These are phyloP conservation scores for Crassisporium funariophilum DNA, from an alignment of 768 basidiomycete species.

Conservation along the genomic window DNA sequence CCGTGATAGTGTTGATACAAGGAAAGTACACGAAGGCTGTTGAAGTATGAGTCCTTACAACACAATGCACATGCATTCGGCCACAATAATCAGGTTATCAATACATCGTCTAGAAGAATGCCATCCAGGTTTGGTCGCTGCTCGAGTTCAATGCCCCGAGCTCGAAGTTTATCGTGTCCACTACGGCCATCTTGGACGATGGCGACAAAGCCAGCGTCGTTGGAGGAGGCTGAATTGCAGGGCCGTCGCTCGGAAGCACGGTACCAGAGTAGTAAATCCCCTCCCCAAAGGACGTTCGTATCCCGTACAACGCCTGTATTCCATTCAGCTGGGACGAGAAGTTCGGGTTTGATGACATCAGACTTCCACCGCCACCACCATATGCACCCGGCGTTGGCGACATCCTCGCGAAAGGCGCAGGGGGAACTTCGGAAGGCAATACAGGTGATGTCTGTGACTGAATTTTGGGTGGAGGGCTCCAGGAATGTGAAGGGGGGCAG, in stretches of 20 bases:
- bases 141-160: slow-evolving; percentile 46
- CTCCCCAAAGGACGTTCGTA: slow-evolving; percentile 11
- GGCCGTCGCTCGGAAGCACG: slow-evolving; percentile 32
- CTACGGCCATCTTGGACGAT: slow-evolving; percentile 42
- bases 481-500: slow-evolving; percentile 47
- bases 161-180: slow-evolving; percentile 51
- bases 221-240: slow-evolving; percentile 26
- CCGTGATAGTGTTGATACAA: too few species aligned
- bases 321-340: slow-evolving; percentile 7
- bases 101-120: slow-evolving; percentile 41
- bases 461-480: slow-evolving; percentile 43
- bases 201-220: slow-evolving; percentile 22
- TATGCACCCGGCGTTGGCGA: too few species aligned
- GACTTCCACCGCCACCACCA: too few species aligned
- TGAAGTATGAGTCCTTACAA: too few species aligned
- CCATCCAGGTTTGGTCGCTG: slow-evolving; percentile 48
- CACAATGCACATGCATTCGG: too few species aligned
- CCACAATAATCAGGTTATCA: too few species aligned
- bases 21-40: too few species aligned
- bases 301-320: slow-evolving; percentile 11
- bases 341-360: too few species aligned
- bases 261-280: slow-evolving; percentile 36
- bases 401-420: too few species aligned
- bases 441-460: slow-evolving; percentile 35
- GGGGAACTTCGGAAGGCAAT: slow-evolving; percentile 34